phyloP scores from a whole-genome alignment of 2,329 filamentous ascomycete genomes.

The Pleurostoma richardsiae region DNA sequence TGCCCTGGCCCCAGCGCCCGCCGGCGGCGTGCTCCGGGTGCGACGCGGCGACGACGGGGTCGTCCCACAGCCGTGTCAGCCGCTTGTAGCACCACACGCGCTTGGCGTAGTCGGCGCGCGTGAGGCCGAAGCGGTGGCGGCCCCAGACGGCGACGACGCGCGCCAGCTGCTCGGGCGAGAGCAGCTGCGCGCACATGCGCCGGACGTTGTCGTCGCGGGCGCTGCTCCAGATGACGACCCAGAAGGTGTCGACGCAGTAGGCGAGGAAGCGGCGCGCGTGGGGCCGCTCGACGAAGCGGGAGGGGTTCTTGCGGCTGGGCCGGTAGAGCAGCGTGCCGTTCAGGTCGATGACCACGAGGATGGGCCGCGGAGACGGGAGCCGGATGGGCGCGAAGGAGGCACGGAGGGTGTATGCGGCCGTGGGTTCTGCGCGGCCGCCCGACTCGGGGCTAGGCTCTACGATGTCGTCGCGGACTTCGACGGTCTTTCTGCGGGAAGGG shows the following conservation, averaged over 20 bases:
- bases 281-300: constrained; percentile 60
- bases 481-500: not conserved
- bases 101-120: constrained; percentile 54
- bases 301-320: constrained; percentile 43
- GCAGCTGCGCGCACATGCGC: constrained; percentile 60
- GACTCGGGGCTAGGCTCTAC: constrained; percentile 32
- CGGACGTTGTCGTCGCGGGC: constrained; percentile 69
- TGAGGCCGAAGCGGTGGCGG: constrained; percentile 70
- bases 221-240: constrained; percentile 88
- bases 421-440: constrained; percentile 57
- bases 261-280: constrained; percentile 63
- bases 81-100: constrained; percentile 90
- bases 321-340: constrained; percentile 87
- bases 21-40: constrained; percentile 36
- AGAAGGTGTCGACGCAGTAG: constrained; percentile 70
- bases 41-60: constrained; percentile 33
- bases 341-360: constrained; percentile 84
- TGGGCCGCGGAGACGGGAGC: constrained; percentile 45
- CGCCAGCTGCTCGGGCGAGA: constrained; percentile 46
- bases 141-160: constrained; percentile 70
- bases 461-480: constrained; percentile 14
- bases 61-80: constrained; percentile 66
- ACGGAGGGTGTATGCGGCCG: constrained; percentile 53
- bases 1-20: constrained; percentile 67
- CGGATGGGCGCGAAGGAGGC: constrained; percentile 37